Base-by-base conservation (phyloP, 2,329 filamentous ascomycete species). In the Aspergillus udagawae region DNA sequence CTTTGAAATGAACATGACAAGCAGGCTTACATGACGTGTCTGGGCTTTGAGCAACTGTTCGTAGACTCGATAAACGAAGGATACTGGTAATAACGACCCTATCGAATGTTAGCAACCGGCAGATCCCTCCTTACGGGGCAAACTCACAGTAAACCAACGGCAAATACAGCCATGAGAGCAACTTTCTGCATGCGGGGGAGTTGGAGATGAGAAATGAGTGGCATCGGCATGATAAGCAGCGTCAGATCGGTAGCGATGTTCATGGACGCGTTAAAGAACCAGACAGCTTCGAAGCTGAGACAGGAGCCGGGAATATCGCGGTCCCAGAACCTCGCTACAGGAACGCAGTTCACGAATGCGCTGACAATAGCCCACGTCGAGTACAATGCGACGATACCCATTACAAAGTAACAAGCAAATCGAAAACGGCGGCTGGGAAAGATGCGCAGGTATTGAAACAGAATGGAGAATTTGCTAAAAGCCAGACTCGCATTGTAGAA, bases 391-490 rank as follows among this genome's bases (percentile, higher is more conserved):
- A 73, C 59, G 63, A 70, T 49, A 1, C 61, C 57, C 57, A 79
- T 65, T 21, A 79, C 59, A 23, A 63, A 35, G 52, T 69, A 74
- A 57, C 75, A 76, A 28, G 65, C 56, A 7, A 68, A 55, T 21
- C 75, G 67, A 47, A 70, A 72, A 38, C 54, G 58, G 21, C 59
- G 67, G 50, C 63, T 61, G 49, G 63, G 68, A 64, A 80, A 78
- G 54, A 80, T 73, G 29, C 78, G 76, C 10, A 79, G 68, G 58
- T 79, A 79, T 65, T 79, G 77, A 41, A 77, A 70, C 25, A 80
- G 67, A 54, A 80, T 77, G 45, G 76, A 79, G 56, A 74, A 69
- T 62, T 79, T 79, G 42, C 74, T 77, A 56, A 70, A 71, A 51
- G 58, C 63, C 45, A 74, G 56, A 55, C 69, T 71, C 27, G 66